Evolutionary conservation across 2,329 filamentous ascomycete genomes (phyloP).

Genomic region (Amylocarpus encephaloides): DNA sequence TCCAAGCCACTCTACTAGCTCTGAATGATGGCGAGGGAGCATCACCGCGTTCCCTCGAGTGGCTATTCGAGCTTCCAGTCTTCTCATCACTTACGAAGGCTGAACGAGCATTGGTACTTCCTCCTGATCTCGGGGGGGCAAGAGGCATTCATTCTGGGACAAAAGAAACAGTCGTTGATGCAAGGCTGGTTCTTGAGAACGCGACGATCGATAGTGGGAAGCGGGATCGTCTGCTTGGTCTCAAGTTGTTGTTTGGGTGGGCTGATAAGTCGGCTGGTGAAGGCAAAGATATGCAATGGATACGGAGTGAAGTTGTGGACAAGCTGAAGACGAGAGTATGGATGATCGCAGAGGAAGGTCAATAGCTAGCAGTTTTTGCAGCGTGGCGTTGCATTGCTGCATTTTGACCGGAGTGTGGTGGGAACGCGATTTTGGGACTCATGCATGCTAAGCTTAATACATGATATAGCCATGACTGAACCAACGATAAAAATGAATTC

Average conservation of each 20-base stretch:
- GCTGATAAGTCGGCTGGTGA: slow-evolving; percentile 43
- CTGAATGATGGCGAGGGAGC: slow-evolving; percentile 47
- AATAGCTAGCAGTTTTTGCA: background rate
- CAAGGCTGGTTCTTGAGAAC: slow-evolving; percentile 49
- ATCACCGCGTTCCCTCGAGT: slow-evolving; percentile 48
- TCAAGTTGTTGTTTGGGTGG: slow-evolving; percentile 61
- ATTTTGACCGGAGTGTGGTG: background rate
- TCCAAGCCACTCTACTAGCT: slow-evolving; percentile 56
- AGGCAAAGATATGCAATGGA: slow-evolving; percentile 42
- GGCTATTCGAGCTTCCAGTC: slow-evolving; percentile 53
- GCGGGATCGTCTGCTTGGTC: slow-evolving; percentile 53
- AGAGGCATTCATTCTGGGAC: slow-evolving; percentile 43
- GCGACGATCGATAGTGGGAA: slow-evolving; percentile 41
- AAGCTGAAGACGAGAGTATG: slow-evolving; percentile 46
- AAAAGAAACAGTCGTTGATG: slow-evolving; percentile 55
- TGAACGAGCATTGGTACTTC: slow-evolving; percentile 49
- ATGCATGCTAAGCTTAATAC: too few species aligned
- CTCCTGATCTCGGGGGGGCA: slow-evolving; percentile 36
- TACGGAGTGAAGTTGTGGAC: slow-evolving; percentile 50
- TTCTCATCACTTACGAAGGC: slow-evolving; percentile 49
- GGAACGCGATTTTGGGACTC: background rate
- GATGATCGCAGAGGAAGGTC: slow-evolving; percentile 28
- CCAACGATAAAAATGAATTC: too few species aligned
- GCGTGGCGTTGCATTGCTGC: too few species aligned
- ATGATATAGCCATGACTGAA: too few species aligned